Percentiles rank a stretch among this genome's conserved stretches.
Conservation (phyloP, 1,139 yeast species). For the Nakaseomyces nivariensis region DNA sequence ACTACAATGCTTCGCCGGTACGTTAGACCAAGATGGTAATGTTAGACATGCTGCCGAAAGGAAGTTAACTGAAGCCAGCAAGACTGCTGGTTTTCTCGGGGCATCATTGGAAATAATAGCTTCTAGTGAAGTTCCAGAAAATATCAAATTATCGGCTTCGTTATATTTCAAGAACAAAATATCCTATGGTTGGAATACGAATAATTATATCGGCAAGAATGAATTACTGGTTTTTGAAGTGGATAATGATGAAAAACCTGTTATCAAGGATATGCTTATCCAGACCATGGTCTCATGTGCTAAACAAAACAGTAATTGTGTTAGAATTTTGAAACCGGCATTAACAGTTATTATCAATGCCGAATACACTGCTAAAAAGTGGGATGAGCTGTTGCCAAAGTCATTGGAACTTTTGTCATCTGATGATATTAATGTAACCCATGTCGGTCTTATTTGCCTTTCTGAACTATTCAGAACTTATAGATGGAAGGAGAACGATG, state of each 20-base stretch:
- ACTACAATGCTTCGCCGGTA: conserved; percentile 72
- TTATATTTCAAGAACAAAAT: conserved; percentile 78
- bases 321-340: conserved; percentile 46
- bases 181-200: conserved; percentile 49
- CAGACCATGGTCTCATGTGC: conserved; percentile 34
- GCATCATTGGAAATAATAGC: conserved; percentile 72
- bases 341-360: conserved; percentile 51
- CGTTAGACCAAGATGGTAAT: conserved; percentile 59
- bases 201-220: conserved; percentile 19
- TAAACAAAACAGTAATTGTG: conserved; percentile 29
- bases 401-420: conserved; percentile 50
- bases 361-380: conserved; percentile 55
- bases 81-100: conserved; percentile 61
- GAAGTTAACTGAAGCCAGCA: conserved; percentile 48
- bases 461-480: conserved; percentile 66
- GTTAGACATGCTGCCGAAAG: conserved; percentile 62
- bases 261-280: conserved; percentile 49
- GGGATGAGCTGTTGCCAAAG: conserved; percentile 58
- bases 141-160: conserved; percentile 70
- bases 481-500: conserved; percentile 63
- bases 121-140: conserved; percentile 43
- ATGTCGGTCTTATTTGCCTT: conserved; percentile 69
- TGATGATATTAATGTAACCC: conserved; percentile 46
- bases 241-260: conserved; percentile 61
- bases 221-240: conserved; percentile 33